Evolutionary conservation across 495 filamentous ascomycete genomes (phyloP).

Genomic region (Penicillium pulvis): DNA sequence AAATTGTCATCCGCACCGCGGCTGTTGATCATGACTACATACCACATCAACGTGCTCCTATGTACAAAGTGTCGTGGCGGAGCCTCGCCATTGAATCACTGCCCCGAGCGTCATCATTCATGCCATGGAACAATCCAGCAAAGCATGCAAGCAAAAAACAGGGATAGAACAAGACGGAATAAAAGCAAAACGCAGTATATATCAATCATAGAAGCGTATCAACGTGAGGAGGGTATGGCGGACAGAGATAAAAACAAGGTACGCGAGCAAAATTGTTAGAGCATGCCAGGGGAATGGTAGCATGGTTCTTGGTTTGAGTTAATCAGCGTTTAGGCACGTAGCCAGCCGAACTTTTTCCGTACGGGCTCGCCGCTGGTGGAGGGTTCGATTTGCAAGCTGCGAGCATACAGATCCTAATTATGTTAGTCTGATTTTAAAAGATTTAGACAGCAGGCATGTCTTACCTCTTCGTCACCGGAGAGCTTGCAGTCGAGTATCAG

Average conservation of each 20-base stretch:
- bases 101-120: constrained; percentile 21
- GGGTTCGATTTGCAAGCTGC: constrained; percentile 49
- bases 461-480: constrained; percentile 54
- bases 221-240: constrained; percentile 26
- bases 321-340: constrained; percentile 32
- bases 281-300: neutral
- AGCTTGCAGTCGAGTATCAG: constrained; percentile 70
- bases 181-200: constrained; percentile 19
- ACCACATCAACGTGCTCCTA: constrained; percentile 19
- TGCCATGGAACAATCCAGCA: constrained; percentile 13
- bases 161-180: neutral
- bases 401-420: constrained; percentile 45
- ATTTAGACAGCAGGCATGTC: constrained; percentile 4
- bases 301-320: neutral
- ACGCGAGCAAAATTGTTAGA: neutral
- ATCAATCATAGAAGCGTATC: constrained; percentile 35
- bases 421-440: constrained; percentile 16
- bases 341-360: constrained; percentile 49
- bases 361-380: constrained; percentile 41
- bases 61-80: constrained; percentile 25
- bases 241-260: neutral
- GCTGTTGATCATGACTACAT: constrained; percentile 15
- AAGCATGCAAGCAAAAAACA: constrained; percentile 16
- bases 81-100: constrained; percentile 13
- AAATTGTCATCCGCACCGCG: constrained; percentile 14